A percentile compares a stretch with the other conserved stretches of the same genome.
Conservation (phyloP, 305 asterid genomes). For the Fraxinus baroniana region DNA sequence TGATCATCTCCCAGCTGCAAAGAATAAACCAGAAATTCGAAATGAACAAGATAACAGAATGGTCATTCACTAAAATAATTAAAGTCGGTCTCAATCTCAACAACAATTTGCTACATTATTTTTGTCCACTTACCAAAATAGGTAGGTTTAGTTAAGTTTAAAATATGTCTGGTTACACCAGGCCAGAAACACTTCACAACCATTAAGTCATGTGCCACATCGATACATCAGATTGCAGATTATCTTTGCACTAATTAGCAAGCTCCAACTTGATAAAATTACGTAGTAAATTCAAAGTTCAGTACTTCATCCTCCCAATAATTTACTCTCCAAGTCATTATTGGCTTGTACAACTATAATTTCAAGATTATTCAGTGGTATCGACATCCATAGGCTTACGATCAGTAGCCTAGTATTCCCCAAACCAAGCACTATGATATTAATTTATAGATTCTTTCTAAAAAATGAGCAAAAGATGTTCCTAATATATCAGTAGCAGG, state of each 20-base stretch:
- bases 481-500: background rate
- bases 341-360: background rate
- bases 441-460: background rate
- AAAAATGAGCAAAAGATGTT: background rate
- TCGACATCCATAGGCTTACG: background rate
- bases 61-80: slow-evolving; percentile 1
- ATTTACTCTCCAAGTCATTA: background rate
- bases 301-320: background rate
- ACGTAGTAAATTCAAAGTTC: background rate
- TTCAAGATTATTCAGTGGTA: background rate
- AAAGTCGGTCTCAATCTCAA: slow-evolving; percentile 4
- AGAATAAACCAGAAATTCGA: slow-evolving; percentile 13
- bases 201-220: background rate
- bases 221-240: background rate
- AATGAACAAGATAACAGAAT: slow-evolving; percentile 17
- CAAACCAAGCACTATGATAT: background rate
- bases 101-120: background rate
- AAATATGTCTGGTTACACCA: background rate
- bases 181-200: background rate
- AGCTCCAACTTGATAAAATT: slow-evolving; percentile 10
- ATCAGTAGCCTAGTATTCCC: background rate
- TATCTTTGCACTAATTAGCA: background rate
- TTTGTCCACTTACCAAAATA: background rate
- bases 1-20: slow-evolving; percentile 48
- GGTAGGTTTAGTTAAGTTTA: slow-evolving; percentile 8